Evolutionary conservation across 2,329 filamentous ascomycete species (phyloP), one percentile per base, ranked within the genome.

Genomic region (Nemania sp.): DNA sequence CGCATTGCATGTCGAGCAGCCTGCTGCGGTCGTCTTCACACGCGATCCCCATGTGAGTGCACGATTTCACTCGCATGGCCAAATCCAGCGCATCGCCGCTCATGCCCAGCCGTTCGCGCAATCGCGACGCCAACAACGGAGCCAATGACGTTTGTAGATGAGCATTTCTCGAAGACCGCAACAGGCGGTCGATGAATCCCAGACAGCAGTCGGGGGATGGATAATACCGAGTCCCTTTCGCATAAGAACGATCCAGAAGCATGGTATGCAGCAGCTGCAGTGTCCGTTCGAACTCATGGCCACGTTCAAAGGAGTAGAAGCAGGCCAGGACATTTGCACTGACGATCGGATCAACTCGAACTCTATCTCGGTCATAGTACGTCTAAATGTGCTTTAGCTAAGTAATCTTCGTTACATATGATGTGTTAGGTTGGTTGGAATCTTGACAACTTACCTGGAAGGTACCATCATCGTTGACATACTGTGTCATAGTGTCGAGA

Each of bases 51-150:
- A 73, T 29, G 18, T 66, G 60, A 20, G 71, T 57, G 45, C 73
- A 75, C 3, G 68, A 68, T 13, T 71, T 37, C 11, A 74, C 63
- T 2, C 74, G 68, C 64, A 71, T 66, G 2, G 69, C 67, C 49
- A 73, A 58, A 15, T 66, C 69, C 37, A 74, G 62, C 17, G 69
- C 34, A 13, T 13, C 13, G 34, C 34, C 34, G 13, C 34, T 13
- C 13, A 35, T 7, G 34, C 34, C 34, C 13, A 35, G 34, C 34
- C 34, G 34, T 13, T 35, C 34, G 7, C 34, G 34, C 13, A 35
- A 35, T 35, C 34, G 34, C 34, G 34, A 35, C 34, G 34, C 34
- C 7, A 35, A 13, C 34, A 35, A 13, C 34, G 34, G 34, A 35
- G 7, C 34, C 7, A 35, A 13, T 35, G 34, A 7, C 13, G 34